Evolutionary conservation across 129 eudicot species (phyloP), one percentile per base, ranked within the genome.

Genomic region (Flaveria sonorensis): DNA sequence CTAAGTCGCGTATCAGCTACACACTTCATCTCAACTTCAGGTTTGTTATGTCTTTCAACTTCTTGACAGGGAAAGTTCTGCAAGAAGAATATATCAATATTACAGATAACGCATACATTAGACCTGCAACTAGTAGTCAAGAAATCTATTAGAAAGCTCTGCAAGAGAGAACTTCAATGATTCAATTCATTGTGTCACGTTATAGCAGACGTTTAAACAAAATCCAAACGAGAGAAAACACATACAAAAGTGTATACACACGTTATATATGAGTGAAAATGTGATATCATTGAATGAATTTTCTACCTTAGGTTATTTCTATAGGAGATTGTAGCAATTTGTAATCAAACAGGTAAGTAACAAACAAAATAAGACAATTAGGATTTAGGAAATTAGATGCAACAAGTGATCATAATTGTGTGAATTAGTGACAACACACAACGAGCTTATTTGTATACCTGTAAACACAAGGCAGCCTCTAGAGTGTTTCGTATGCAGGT

Each of bases 1-100:
- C 45, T 65, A 19, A 55, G 19, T 71, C 47, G 26, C 15, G 24
- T 60, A 81, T 32, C 20, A 59, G 64, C 19, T 60, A 82, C 97
- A 40, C 84, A 93, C 98, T 86, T 92, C 82, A 92, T 79, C 85
- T 93, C 98, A 80, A 92, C 96, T 81, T 92, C 96, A 15, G 96
- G 97, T 83, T 92, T 92, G 84, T 92, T 92, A 82, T 92, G 97
- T 77, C 97, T 86, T 83, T 92, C 97, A 84, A 92, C 97, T 89
- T 92, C 97, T 83, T 89, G 96, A 81, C 93, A 92, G 40, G 96
- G 96, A 50, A 92, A 92, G 79, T 92, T 92, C 97, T 92, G 89
- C 88, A 76, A 72, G 65, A 77, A 74, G 18, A 65, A 85, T 47
- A 74, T 26, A 69, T 21, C 13, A 66, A 16, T 14, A 68, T 59